Conservation (phyloP, 202 grass and related monocot genomes). For the Carex sylvatica region DNA sequence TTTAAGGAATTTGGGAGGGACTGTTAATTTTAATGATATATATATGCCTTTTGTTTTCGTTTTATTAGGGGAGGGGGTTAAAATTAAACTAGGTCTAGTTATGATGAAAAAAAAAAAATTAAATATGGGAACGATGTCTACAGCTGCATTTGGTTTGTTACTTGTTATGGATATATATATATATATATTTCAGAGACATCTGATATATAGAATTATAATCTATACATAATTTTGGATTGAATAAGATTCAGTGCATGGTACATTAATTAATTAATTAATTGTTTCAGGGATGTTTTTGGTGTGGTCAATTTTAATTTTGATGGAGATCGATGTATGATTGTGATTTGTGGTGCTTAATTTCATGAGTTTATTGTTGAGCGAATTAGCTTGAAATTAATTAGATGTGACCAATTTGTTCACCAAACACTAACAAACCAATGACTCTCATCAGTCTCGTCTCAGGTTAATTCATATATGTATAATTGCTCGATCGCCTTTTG, state of each 20-base stretch:
- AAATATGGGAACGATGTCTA: constrained; percentile 10
- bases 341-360: constrained; percentile 13
- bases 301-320: not conserved
- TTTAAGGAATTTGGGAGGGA: constrained; percentile 6
- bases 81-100: constrained; percentile 18
- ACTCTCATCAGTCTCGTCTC: not conserved
- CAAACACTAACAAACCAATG: not conserved
- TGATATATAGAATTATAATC: not conserved
- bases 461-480: not conserved
- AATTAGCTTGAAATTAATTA: constrained; percentile 20
- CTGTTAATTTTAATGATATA: constrained; percentile 3
- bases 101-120: constrained; percentile 3
- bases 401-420: not conserved
- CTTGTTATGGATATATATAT: constrained; percentile 12
- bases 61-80: constrained; percentile 5
- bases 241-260: not conserved
- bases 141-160: not conserved
- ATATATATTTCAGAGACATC: not conserved
- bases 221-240: constrained; percentile 19
- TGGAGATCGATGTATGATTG: constrained; percentile 3
- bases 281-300: not conserved
- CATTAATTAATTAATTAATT: not conserved
- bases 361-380: constrained; percentile 5
- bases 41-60: not conserved
- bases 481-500: not conserved